Percentiles rank a stretch among this genome's conserved stretches.
Conservation (phyloP, 495 filamentous ascomycete genomes). For the Beverwykella pulmonaria region DNA sequence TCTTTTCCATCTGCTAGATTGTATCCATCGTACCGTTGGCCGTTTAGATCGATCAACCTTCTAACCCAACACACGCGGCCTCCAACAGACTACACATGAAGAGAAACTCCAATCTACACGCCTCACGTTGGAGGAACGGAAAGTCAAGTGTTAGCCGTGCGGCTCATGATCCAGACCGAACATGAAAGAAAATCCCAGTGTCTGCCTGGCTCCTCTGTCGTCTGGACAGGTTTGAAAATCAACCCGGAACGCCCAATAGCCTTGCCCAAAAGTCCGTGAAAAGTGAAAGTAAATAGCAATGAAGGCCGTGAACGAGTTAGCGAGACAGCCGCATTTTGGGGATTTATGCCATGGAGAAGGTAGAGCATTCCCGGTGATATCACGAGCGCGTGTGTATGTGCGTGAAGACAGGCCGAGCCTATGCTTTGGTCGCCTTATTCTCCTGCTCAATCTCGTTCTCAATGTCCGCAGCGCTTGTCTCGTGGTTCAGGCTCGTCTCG, state of each 20-base stretch:
- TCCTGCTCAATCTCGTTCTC: constrained; percentile 42
- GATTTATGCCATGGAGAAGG: not conserved
- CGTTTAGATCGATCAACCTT: not conserved
- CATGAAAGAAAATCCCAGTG: not conserved
- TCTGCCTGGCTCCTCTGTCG: not conserved
- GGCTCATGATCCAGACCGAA: not conserved
- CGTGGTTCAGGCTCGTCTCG: constrained; percentile 73
- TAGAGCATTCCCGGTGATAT: too few relatives aligned
- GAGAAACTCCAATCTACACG: not conserved
- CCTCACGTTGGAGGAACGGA: not conserved
- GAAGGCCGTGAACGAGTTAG: constrained; percentile 5
- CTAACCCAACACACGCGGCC: not conserved
- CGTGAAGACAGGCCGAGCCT: too few relatives aligned
- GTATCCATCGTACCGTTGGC: not conserved
- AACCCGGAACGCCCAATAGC: not conserved
- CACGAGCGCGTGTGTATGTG: too few relatives aligned
- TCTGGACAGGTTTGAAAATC: not conserved
- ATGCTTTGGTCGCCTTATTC: not conserved
- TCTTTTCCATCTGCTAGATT: not conserved
- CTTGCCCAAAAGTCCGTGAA: not conserved
- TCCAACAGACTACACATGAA: constrained; percentile 1
- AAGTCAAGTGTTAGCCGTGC: not conserved
- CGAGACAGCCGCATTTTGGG: not conserved
- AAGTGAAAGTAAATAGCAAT: not conserved
- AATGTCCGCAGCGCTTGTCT: constrained; percentile 71